These are phyloP conservation scores for Heritiera fomes DNA, from an alignment of 345 rosid species.

Conservation along the genomic window DNA sequence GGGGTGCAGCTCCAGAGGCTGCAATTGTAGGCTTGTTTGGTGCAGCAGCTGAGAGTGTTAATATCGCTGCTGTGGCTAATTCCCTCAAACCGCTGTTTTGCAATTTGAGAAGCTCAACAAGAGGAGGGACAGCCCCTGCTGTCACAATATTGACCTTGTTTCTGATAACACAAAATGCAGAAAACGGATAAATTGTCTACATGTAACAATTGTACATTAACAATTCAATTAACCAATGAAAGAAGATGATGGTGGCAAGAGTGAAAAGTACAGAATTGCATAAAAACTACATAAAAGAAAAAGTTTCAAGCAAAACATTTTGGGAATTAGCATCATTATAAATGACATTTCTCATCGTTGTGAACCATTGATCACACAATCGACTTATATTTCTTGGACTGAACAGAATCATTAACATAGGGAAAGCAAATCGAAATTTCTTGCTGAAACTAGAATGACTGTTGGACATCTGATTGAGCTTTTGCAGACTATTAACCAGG, in stretches of 20 bases:
- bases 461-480: background rate
- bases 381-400: background rate
- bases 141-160: slow-evolving; percentile 71
- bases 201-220: background rate
- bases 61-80: slow-evolving; percentile 67
- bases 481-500: background rate
- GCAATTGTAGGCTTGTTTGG: slow-evolving; percentile 64
- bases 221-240: background rate
- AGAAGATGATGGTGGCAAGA: background rate
- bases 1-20: slow-evolving; percentile 62
- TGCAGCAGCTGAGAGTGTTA: slow-evolving; percentile 74
- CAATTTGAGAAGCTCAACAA: slow-evolving; percentile 62
- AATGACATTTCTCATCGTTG: background rate
- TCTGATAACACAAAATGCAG: slow-evolving; percentile 34
- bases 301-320: background rate
- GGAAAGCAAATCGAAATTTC: background rate
- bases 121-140: slow-evolving; percentile 71
- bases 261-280: background rate
- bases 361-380: background rate
- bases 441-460: background rate
- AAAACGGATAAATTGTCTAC: background rate
- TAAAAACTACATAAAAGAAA: background rate
- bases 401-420: background rate
- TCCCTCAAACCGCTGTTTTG: slow-evolving; percentile 54
- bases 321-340: background rate